Base-by-base conservation (phyloP, 1,284 basidiomycete species). In the Cutaneotrichosporon cyanovorans region DNA sequence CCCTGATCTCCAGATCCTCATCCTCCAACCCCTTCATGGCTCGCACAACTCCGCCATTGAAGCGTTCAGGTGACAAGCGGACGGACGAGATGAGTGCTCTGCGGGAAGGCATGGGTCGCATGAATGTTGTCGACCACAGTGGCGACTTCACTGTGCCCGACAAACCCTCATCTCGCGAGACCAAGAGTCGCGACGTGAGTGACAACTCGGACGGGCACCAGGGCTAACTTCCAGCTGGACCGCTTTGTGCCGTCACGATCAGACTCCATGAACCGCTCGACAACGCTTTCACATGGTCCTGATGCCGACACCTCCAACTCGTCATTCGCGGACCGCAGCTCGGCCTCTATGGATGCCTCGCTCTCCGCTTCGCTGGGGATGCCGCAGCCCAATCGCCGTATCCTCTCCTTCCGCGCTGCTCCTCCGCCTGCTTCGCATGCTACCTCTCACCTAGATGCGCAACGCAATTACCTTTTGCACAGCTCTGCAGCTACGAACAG, bases 181-280 rank as follows among this genome's bases (percentile, higher is more conserved):
- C 37, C 37, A 48, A 41, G 40, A 40, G 45, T 6, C 41, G 41
- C n/a, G 41, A 42, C n/a, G 41, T 42, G 19, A 15, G 25, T 12
- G 25, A 28, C 25, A 7, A 28, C 12, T 38, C n/a, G 21, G 35
- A 19, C 34, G 15, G 15, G 19, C 35, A n/a, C 20, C 19, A 38
- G 9, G 11, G 16, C 41, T 34, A 6, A 35, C 34, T n/a, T 5
- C 35, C 40, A 72, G 63, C 60, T 69, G 20, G 70, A 72, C 48
- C 62, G 70, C 20, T 72, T 72, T 42, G 69, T 72, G 5, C 70
- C 70, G 5, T 66, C 66, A 15, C 59, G 70, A 23, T 58, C 63
- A 7, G 36, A 55, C 2, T 65, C 65, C 0, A 40, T 61, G 5
- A 55, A 53, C 36, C 57, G 63, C 39, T 60, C 57, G 12, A 53